Evolutionary conservation across 2,329 filamentous ascomycete species (phyloP), one percentile per base, ranked within the genome.

Genomic region (Hortaea sp.): DNA sequence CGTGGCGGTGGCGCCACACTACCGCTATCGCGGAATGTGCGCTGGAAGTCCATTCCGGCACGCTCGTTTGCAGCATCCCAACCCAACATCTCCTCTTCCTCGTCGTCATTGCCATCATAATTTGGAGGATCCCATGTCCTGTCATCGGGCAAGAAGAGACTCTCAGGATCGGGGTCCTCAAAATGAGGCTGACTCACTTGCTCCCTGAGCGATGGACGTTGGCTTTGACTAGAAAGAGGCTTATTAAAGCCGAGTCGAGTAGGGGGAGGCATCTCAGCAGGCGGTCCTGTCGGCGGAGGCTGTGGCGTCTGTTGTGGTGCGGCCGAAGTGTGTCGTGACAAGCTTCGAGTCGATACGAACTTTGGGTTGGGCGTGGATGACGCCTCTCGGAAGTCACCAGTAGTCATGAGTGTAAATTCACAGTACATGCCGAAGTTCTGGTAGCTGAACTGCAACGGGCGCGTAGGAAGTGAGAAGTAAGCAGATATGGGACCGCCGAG

Each of bases 401-500:
- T 79, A 1, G 85, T 90, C 84, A 88, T 89, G 49, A 90, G 74
- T 39, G 88, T 83, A 56, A 88, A 89, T 53, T 89, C 82, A 63
- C 81, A 86, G 34, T 77, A 67, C 30, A 89, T 72, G 31, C 81
- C 84, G 48, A 83, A 80, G 38, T 77, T 75, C 27, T 76, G 73
- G 58, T 90, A 90, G 39, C 73, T 78, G 49, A 90, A 74, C 57
- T 87, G 82, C 60, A 90, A 76, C 1, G 85, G 85, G 11, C 78
- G 76, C 11, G 78, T 78, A 4, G 85, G 84, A 28, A 77, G 69
- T 1, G 85, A 88, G 64, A 88, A 89, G 44, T 73, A 72, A 9
- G 84, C 82, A 11, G 74, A 76, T 10, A 89, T 70, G 40, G 77
- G 74, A n/a, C 78, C 79, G 44, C 79, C 79, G 5, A 82, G 74